Evolutionary conservation across 345 rosid genomes (phyloP).

Genomic region (Syzygium aromaticum): DNA sequence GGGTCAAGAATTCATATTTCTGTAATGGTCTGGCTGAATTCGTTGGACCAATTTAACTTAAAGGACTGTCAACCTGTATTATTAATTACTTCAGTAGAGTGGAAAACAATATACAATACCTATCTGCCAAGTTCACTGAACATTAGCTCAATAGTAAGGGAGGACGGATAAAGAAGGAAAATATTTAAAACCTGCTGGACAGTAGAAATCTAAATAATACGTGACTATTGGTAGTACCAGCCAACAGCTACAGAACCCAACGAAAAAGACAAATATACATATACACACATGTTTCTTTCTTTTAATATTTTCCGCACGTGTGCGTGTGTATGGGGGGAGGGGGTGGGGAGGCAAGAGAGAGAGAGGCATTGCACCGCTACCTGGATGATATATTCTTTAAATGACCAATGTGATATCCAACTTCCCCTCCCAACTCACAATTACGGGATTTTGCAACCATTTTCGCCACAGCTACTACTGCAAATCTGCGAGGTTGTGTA

Average conservation of each 20-base stretch:
- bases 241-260: background rate
- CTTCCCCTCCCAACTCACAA: constrained; percentile 71
- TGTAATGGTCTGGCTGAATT: background rate
- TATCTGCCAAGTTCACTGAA: background rate
- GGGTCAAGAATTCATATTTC: background rate
- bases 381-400: constrained; percentile 54
- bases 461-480: constrained; percentile 93
- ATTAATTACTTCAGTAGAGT: background rate
- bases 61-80: background rate
- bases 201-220: background rate
- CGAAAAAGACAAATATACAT: background rate
- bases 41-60: background rate
- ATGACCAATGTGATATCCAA: constrained; percentile 95
- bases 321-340: background rate
- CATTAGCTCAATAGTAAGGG: background rate
- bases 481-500: constrained; percentile 93
- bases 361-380: constrained; percentile 9
- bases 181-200: background rate
- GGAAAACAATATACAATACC: background rate
- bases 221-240: background rate
- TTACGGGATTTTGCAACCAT: constrained; percentile 87
- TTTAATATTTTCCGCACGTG: background rate
- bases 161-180: background rate
- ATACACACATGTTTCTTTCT: background rate
- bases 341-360: no score